These are phyloP conservation scores for Ophiostoma piceae DNA, from an alignment of 2,329 filamentous ascomycete species.

Conservation along the genomic window DNA sequence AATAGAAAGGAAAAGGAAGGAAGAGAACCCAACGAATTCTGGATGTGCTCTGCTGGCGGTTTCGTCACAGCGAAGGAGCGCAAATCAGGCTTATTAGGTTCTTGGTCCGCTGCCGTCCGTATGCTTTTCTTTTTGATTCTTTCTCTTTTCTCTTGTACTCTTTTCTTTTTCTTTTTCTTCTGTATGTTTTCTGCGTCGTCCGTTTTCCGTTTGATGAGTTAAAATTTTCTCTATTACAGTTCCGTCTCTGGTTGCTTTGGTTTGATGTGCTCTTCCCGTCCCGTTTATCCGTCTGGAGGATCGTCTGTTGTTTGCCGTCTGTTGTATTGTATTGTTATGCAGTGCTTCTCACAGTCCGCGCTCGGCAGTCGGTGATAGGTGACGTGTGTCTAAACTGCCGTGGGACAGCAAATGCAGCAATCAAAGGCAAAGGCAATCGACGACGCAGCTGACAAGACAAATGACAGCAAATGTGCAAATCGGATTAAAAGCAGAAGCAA, in stretches of 20 bases:
- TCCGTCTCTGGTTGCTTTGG: background rate
- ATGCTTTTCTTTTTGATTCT: background rate
- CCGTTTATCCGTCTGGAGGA: background rate
- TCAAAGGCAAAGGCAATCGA: background rate
- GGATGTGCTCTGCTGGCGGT: background rate
- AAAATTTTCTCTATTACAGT: background rate
- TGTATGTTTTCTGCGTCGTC: background rate
- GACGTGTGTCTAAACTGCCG: background rate
- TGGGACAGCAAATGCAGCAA: background rate
- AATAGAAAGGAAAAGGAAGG: background rate
- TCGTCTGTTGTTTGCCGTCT: background rate
- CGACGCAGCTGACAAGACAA: background rate
- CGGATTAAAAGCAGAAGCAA: background rate
- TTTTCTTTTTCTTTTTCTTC: background rate
- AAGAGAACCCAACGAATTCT: background rate
- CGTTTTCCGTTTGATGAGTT: background rate
- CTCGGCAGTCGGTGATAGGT: background rate
- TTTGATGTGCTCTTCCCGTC: background rate
- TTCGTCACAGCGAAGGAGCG: conserved; percentile 3
- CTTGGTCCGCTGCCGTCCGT: conserved; percentile 4
- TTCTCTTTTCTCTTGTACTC: background rate
- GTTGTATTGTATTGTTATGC: background rate
- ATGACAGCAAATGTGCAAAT: background rate
- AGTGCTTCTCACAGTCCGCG: background rate
- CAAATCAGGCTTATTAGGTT: background rate